phyloP scores from a whole-genome alignment of 225 moss, liverwort and hornwort species.

The Lunularia cruciata region DNA sequence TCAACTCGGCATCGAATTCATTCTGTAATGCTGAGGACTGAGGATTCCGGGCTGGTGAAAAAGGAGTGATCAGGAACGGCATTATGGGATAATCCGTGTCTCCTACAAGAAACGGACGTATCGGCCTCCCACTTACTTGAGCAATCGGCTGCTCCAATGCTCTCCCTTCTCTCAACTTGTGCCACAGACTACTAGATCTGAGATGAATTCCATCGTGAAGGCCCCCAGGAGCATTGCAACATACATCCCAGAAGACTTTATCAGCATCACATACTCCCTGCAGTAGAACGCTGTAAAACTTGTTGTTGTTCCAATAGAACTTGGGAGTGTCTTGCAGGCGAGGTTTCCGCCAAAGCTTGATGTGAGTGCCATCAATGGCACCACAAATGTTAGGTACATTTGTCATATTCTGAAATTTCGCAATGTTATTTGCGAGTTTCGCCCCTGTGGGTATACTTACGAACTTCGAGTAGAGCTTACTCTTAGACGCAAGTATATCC shows the following conservation, averaged over 20 bases:
- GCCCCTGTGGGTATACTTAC: constrained; percentile 47
- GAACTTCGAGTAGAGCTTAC: constrained; percentile 59
- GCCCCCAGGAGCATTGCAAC: constrained; percentile 48
- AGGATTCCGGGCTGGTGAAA: constrained; percentile 14
- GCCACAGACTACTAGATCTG: constrained; percentile 54
- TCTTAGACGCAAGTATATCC: constrained; percentile 41
- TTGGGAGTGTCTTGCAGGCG: constrained; percentile 30
- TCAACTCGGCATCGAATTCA: constrained; percentile 35
- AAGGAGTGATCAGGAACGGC: constrained; percentile 54
- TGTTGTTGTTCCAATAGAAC: constrained; percentile 40
- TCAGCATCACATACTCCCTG: constrained; percentile 62
- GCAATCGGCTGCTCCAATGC: constrained; percentile 48
- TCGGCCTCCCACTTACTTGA: constrained; percentile 28
- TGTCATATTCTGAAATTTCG: constrained; percentile 44
- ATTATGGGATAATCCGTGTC: constrained; percentile 44
- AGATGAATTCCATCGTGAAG: constrained; percentile 49
- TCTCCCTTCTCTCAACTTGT: constrained; percentile 42
- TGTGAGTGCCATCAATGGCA: constrained; percentile 55
- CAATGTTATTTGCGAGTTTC: constrained; percentile 38
- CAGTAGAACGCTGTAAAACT: constrained; percentile 50
- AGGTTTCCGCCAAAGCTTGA: constrained; percentile 51
- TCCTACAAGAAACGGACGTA: constrained; percentile 54
- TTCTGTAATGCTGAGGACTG: constrained; percentile 22
- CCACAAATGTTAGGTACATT: constrained; percentile 51
- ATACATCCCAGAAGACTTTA: constrained; percentile 65